Base-by-base conservation (phyloP, 768 basidiomycete species). In the Melanogaster broomeanus region DNA sequence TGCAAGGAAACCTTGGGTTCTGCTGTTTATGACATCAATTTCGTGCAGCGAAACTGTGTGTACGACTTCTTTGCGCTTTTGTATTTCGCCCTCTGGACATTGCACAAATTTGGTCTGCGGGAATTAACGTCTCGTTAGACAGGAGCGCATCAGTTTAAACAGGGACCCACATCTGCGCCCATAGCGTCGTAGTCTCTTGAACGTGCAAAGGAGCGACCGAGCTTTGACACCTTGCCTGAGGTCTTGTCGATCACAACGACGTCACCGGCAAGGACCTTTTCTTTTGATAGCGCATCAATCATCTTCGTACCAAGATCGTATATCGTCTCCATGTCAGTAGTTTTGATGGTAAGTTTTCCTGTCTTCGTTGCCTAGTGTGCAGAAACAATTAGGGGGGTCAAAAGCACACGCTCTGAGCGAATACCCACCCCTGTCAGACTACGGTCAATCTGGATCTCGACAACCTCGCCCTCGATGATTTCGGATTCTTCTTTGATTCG, bases 241-340 rank as follows among this genome's bases (percentile, higher is more conserved):
- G 93, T 93, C 69, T 98, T 98, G 77, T 98, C 97, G 62, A 99
- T 98, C 47, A 91, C 83, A 60, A 99, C 87, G 18, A 99, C 88
- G 62, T 99, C 97, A 22, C 97, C 97, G 0, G 87, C 87, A 6
- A 93, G 79, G 6, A 98, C 93, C 63, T 98, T 98, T 74, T 98
- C 97, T 72, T 98, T 97, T 34, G 93, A 89, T 25, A 99, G 74
- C 4, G 94, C 87, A 59, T 99, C 97, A 43, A 99, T 98, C 97
- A 99, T 98, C 80, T 98, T 99, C 44, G 87, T 92, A 11, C 97
- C 97, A 27, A 98, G 80, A 72, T 99, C 97, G 67, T 99, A 99
- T 28, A 99, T 88, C 5, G 97, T 98, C 75, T 98, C 97, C 97
- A 99, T 98, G 69, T 98, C 96, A 3, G 94, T 97, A 13, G 93